Percentiles rank a stretch among this genome's conserved stretches.
These are phyloP conservation scores for Phytophthora parvispora DNA, from an alignment of 352 stramenopile species.

Conservation along the genomic window DNA sequence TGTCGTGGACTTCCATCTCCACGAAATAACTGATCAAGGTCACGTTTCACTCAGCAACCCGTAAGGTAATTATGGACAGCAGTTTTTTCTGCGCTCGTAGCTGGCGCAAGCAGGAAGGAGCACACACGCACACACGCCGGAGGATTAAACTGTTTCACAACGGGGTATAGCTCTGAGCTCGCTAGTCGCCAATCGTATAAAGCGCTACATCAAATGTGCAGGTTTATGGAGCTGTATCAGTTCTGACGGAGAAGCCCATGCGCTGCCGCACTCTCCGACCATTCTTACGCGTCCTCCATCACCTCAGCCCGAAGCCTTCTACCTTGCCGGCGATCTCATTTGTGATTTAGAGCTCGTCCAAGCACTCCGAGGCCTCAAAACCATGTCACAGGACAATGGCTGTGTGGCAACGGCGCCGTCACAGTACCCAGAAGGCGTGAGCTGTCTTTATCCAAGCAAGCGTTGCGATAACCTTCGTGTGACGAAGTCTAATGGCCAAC, in stretches of 20 bases:
- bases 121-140: neutral
- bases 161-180: neutral
- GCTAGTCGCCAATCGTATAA: neutral
- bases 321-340: neutral
- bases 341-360: conserved; percentile 10
- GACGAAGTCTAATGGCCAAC: conserved; percentile 21
- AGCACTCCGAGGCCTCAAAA: neutral
- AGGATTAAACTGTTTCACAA: neutral
- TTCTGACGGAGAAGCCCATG: no score
- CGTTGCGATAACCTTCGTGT: conserved; percentile 1
- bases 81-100: neutral
- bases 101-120: neutral
- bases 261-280: no score
- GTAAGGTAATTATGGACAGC: neutral
- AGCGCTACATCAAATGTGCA: neutral
- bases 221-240: neutral
- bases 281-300: no score
- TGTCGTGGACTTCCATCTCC: no score
- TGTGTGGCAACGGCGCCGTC: neutral
- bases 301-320: no score
- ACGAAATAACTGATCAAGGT: neutral
- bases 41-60: neutral
- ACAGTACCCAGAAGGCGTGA: neutral
- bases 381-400: neutral
- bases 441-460: conserved; percentile 14